phyloP scores from a whole-genome alignment of 2,329 filamentous ascomycete genomes.

The Scleromitrula shiraiana region DNA sequence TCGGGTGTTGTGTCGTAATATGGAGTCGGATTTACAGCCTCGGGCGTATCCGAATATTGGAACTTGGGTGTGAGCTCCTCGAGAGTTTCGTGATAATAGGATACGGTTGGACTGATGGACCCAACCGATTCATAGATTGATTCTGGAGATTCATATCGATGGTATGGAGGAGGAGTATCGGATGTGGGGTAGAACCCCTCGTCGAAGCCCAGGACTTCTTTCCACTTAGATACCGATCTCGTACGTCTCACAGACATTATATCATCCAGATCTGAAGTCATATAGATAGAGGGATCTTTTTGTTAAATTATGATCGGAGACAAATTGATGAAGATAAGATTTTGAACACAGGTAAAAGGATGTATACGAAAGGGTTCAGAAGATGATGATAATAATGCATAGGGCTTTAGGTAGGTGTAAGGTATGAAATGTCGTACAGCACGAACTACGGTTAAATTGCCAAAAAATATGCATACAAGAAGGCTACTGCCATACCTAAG shows the following conservation, averaged over 20 bases:
- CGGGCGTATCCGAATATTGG: constrained; percentile 6
- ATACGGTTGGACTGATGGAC: constrained; percentile 8
- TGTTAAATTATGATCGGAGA: neutral
- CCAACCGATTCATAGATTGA: constrained; percentile 9
- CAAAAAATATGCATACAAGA: neutral
- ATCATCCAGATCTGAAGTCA: neutral
- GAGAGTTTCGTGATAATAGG: constrained; percentile 9
- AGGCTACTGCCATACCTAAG: neutral
- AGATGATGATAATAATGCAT: neutral
- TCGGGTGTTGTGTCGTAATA: constrained; percentile 4
- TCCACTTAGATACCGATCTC: constrained; percentile 24
- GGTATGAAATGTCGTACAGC: constrained; percentile 1
- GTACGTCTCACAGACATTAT: constrained; percentile 15
- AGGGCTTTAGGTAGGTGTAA: neutral
- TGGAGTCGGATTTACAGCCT: neutral
- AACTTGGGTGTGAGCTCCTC: constrained; percentile 9
- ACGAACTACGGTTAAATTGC: constrained; percentile 1
- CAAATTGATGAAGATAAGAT: neutral
- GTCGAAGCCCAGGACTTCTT: constrained; percentile 26
- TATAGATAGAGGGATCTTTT: neutral
- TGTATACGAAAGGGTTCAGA: constrained; percentile 1
- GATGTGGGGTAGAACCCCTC: constrained; percentile 14
- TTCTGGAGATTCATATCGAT: constrained; percentile 8
- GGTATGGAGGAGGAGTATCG: constrained; percentile 9
- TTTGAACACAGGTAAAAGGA: neutral